Conservation (phyloP, 2,329 filamentous ascomycete genomes). For the Zymoseptoria crescenta region DNA sequence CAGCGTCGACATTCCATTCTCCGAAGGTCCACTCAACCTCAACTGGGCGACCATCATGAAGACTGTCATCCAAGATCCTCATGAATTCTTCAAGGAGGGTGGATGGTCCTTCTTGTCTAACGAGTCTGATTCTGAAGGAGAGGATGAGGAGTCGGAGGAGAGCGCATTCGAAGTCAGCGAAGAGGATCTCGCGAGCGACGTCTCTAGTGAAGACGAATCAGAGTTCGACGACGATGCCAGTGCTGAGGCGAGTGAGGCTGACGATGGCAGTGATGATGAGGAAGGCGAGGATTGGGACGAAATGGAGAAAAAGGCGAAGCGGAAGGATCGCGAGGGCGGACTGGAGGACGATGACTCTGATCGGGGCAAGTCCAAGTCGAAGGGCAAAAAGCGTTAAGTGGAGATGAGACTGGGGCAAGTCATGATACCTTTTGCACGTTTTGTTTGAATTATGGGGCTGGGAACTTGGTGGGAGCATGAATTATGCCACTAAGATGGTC, state of each 20-base stretch:
- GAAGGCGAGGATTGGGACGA: conserved; percentile 89
- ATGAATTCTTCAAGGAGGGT: conserved; percentile 90
- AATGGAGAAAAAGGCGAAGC: conserved; percentile 74
- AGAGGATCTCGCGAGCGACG: conserved; percentile 68
- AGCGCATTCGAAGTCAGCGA: conserved; percentile 87
- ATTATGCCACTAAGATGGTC: background rate
- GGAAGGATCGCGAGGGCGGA: conserved; percentile 51
- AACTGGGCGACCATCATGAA: conserved; percentile 99
- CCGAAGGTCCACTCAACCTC: conserved; percentile 89
- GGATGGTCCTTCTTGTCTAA: conserved; percentile 89
- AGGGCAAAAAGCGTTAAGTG: conserved; percentile 19
- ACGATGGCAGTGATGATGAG: conserved; percentile 49
- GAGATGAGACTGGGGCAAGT: background rate
- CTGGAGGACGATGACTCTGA: conserved; percentile 50
- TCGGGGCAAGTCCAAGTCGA: conserved; percentile 53
- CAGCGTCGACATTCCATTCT: conserved; percentile 87
- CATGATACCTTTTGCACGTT: background rate
- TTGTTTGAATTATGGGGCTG: background rate
- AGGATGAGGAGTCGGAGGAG: conserved; percentile 73
- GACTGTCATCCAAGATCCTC: conserved; percentile 87
- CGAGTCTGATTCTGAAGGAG: conserved; percentile 78
- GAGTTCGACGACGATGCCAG: conserved; percentile 89
- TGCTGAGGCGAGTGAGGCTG: conserved; percentile 67
- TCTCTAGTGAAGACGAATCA: conserved; percentile 78
- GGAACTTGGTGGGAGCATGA: background rate